Percentiles rank a stretch among this genome's conserved stretches.
phyloP scores from a whole-genome alignment of 495 filamentous ascomycete species.

The Chaetomium tenue region DNA sequence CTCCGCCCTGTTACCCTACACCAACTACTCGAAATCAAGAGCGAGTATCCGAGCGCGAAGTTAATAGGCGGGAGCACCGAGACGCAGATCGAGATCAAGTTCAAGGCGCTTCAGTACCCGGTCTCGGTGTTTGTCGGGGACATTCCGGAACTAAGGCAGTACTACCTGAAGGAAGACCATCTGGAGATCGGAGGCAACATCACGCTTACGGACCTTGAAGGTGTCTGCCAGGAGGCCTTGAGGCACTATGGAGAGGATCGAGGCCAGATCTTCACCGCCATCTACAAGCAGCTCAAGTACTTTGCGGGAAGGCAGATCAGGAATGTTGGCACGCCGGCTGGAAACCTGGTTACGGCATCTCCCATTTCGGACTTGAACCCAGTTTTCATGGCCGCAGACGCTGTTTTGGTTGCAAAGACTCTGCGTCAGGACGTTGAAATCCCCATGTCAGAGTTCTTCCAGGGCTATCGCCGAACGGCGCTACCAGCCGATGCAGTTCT shows the following conservation, averaged over 20 bases:
- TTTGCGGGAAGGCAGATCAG: slow-evolving; percentile 95
- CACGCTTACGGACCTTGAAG: slow-evolving; percentile 78
- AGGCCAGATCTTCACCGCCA: slow-evolving; percentile 70
- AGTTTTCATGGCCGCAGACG: slow-evolving; percentile 84
- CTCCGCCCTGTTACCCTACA: slow-evolving; percentile 83
- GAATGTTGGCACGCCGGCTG: slow-evolving; percentile 94
- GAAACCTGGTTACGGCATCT: slow-evolving; percentile 91
- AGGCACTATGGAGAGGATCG: slow-evolving; percentile 68
- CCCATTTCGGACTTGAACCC: slow-evolving; percentile 97
- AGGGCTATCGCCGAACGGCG: slow-evolving; percentile 82
- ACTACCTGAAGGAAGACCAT: slow-evolving; percentile 72
- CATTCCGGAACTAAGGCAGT: slow-evolving; percentile 81
- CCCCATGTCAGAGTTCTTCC: slow-evolving; percentile 92
- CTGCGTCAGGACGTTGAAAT: slow-evolving; percentile 69
- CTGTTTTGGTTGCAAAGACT: slow-evolving; percentile 74
- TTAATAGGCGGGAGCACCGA: slow-evolving; percentile 95
- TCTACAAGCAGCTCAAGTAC: slow-evolving; percentile 79
- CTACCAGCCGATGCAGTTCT: slow-evolving; percentile 81
- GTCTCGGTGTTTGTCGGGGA: slow-evolving; percentile 91
- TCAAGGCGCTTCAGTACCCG: slow-evolving; percentile 89
- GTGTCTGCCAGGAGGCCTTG: slow-evolving; percentile 71
- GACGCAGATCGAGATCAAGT: slow-evolving; percentile 97
- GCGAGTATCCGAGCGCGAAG: slow-evolving; percentile 79
- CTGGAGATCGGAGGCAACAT: slow-evolving; percentile 91
- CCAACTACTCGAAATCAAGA: slow-evolving; percentile 89